Base-by-base conservation (phyloP, 2,329 filamentous ascomycete genomes). In the Trichoderma sp. region DNA sequence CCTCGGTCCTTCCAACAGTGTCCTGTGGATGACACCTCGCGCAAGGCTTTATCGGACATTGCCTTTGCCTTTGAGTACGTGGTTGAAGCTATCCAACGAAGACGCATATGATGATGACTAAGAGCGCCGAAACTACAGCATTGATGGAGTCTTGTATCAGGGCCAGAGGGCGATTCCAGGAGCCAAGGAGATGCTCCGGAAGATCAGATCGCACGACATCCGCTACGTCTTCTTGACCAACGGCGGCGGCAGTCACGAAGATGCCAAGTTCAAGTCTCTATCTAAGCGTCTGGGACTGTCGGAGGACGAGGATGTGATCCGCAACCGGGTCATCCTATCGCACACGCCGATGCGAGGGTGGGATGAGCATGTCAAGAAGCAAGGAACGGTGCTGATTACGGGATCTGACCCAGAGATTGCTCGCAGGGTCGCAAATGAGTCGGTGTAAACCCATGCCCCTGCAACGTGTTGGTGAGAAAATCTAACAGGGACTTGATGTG, bases 201-300 rank as follows among this genome's bases (percentile, higher is more conserved):
- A 89, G 74, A 88, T 98, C 22, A 88, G 93, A 72, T 80, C 85
- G 56, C 85, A 93, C 74, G 84, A 87, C 56, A 92, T 97, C 54
- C 94, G 94, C 13, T 98, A 97, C 80, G 94, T 99, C 74, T 87
- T 99, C 37, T 84, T 99, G 70, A 99, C 95, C 68, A 99, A 99
- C 79, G 95, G 95, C 73, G 95, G 95, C 50, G 95, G 95, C 68
- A 93, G 91, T 75, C 87, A 89, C 70, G 94, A 98, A 79, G 71
- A 75, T 19, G 75, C 73, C 50, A 80, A 80, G 67, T 77, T 71
- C 12, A 74, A 73, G 1, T 79, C 78, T 4, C 67, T 80, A 37
- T 73, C 74, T 32, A 74, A 77, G 65, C 73, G 78, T 5, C 73
- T 80, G 2, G 71, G 74, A 4, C 69, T 80, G 2, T 68, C 71